Base-by-base conservation (phyloP, 176 grass and related monocot genomes). In the Panicum miliaceum region DNA sequence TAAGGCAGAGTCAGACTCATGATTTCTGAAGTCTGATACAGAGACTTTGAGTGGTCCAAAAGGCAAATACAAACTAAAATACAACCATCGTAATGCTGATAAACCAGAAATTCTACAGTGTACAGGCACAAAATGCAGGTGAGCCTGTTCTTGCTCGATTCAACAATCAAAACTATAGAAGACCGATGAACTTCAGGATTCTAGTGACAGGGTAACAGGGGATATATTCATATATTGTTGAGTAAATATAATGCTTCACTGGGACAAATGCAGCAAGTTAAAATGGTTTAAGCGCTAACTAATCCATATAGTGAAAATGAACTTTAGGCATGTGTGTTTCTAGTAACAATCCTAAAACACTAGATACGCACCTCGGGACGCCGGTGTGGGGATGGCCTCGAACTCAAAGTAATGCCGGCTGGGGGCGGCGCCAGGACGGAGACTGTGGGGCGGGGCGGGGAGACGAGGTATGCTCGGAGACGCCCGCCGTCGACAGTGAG, bases 391-490 rank as follows among this genome's bases (percentile, higher is more conserved):
- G 47, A 47, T 15, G 87, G 67, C 40, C n/a, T 58, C 57, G 75
- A 64, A 25, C n/a, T 58, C 57, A 81, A 64, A 25, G 73, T n/a
- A 57, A 80, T 61, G 62, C 59, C 43, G 15, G 80, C 14, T 18
- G 15, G 61, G 7, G 86, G 77, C 14, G 65, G 78, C 27, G 79
- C 75, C 6, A 84, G 46, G 61, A 61, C 81, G 8, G 71, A 66
- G 57, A 85, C 79, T 26, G 38, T 66, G 16, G 66, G 48, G 42
- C 58, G 36, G 37, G 74, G 73, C 5, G 59, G 25, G 47, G 83
- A 68, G 70, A 42, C 68, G 68, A 27, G 1, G 68, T 71, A 71
- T 71, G 18, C 23, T 42, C 68, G 41, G 42, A 71, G 42, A 48
- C 68, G 42, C 23, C 68, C n/a, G 13, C 68, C 42, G 68, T 71